These are phyloP conservation scores for Penicillium thymicola DNA, from an alignment of 2,329 filamentous ascomycete genomes.

Conservation along the genomic window DNA sequence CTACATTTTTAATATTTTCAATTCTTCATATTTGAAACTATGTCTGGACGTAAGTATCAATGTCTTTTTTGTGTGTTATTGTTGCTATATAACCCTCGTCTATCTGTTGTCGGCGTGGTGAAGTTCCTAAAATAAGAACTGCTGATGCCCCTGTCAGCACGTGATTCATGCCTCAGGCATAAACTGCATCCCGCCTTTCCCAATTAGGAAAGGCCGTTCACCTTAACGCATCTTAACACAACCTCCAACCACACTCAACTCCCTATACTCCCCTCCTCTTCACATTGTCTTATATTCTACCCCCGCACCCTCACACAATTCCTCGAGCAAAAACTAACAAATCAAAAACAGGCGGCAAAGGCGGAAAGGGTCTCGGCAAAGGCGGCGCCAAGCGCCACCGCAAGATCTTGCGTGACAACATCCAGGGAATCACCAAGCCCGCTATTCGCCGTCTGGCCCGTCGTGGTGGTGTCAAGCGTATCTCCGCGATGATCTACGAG, in stretches of 20 bases:
- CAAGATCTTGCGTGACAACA: constrained; percentile 99
- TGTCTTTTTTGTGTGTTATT: constrained; percentile 4
- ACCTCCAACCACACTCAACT: constrained; percentile 5
- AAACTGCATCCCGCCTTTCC: constrained; percentile 9
- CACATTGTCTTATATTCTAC: not conserved
- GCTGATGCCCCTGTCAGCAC: constrained; percentile 24
- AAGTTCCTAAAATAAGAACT: constrained; percentile 1
- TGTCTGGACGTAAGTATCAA: constrained; percentile 43
- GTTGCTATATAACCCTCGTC: not conserved
- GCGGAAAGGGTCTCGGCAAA: constrained; percentile 97
- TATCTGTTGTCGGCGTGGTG: constrained; percentile 4
- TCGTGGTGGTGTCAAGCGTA: constrained; percentile 99
- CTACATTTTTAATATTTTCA: constrained; percentile 14
- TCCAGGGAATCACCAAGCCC: constrained; percentile 98
- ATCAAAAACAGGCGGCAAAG: constrained; percentile 71
- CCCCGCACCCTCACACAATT: not conserved
- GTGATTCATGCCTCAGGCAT: constrained; percentile 25
- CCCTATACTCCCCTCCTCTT: not conserved
- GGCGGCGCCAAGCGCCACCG: constrained; percentile 98
- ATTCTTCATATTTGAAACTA: constrained; percentile 23
- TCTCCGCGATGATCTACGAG: constrained; percentile 91
- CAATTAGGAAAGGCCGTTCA: constrained; percentile 2
- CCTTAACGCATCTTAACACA: constrained; percentile 2
- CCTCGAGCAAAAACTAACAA: constrained; percentile 14
- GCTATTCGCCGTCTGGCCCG: constrained; percentile 97